phyloP scores from a whole-genome alignment of 1,139 yeast genomes.

The Pichia cactophila region DNA sequence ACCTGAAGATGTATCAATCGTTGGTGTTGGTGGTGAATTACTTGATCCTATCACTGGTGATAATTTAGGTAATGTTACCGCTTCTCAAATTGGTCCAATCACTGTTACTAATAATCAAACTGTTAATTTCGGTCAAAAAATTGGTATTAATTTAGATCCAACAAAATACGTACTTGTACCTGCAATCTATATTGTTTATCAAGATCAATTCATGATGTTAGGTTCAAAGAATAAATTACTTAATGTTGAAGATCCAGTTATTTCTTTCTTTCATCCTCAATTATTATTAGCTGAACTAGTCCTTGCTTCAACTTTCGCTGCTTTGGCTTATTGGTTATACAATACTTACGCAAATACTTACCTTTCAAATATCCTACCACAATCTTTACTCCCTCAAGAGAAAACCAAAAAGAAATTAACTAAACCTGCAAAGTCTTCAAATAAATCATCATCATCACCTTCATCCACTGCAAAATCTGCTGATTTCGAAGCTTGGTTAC shows the following conservation, averaged over 20 bases:
- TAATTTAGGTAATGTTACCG: constrained; percentile 53
- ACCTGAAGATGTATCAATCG: constrained; percentile 43
- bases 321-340: constrained; percentile 42
- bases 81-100: constrained; percentile 59
- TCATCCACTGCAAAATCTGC: constrained; percentile 20
- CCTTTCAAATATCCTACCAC: constrained; percentile 29
- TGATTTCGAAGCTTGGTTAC: constrained; percentile 52
- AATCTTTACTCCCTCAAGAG: constrained; percentile 27
- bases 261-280: constrained; percentile 69
- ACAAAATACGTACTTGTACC: constrained; percentile 57
- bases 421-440: constrained; percentile 30
- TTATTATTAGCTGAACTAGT: constrained; percentile 56
- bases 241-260: constrained; percentile 52
- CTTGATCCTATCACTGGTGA: constrained; percentile 48
- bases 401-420: constrained; percentile 34
- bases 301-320: constrained; percentile 44
- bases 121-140: constrained; percentile 42
- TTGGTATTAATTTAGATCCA: constrained; percentile 51
- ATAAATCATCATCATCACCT: neutral
- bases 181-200: constrained; percentile 45
- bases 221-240: constrained; percentile 55
- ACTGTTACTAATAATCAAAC: constrained; percentile 43
- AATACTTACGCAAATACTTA: constrained; percentile 39
- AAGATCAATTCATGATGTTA: constrained; percentile 47
- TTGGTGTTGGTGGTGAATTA: constrained; percentile 72